These are phyloP conservation scores for Stylonectria norvegica DNA, from an alignment of 2,329 filamentous ascomycete species.

Conservation along the genomic window DNA sequence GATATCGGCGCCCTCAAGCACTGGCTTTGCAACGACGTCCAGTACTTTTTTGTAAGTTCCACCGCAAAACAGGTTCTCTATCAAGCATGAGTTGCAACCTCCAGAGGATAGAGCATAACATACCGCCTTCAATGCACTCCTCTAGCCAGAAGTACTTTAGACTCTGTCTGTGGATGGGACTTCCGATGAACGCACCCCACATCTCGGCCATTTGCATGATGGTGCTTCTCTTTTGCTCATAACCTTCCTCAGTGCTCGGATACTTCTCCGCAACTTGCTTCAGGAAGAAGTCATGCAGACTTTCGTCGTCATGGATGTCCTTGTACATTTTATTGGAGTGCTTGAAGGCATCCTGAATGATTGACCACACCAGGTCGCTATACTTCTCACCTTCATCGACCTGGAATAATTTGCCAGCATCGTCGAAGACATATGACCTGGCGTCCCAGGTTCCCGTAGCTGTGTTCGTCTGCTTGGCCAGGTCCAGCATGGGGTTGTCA, in stretches of 20 bases:
- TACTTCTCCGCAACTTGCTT: constrained; percentile 44
- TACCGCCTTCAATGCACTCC: constrained; percentile 70
- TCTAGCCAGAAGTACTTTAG: constrained; percentile 76
- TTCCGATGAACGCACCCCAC: constrained; percentile 71
- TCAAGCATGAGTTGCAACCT: constrained; percentile 5
- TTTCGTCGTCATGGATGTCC: constrained; percentile 45
- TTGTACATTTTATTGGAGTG: constrained; percentile 57
- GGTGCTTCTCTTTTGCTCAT: constrained; percentile 38
- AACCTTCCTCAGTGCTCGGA: constrained; percentile 41
- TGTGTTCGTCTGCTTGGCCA: constrained; percentile 61
- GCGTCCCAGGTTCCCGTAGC: constrained; percentile 47
- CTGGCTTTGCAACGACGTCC: constrained; percentile 56
- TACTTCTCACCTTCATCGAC: constrained; percentile 44
- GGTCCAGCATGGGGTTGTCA: constrained; percentile 65
- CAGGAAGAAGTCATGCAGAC: constrained; percentile 53
- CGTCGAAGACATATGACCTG: constrained; percentile 53
- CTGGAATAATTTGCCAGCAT: constrained; percentile 51
- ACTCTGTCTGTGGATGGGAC: constrained; percentile 60
- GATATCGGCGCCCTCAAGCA: constrained; percentile 52
- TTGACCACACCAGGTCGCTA: constrained; percentile 60
- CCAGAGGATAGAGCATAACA: constrained; percentile 12
- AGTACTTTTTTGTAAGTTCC: constrained; percentile 59
- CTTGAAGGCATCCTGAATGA: constrained; percentile 65
- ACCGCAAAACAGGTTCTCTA: constrained; percentile 59
- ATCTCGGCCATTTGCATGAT: constrained; percentile 56